Conservation (phyloP, 257 asterid genomes). For the Solanum stenotomum region DNA sequence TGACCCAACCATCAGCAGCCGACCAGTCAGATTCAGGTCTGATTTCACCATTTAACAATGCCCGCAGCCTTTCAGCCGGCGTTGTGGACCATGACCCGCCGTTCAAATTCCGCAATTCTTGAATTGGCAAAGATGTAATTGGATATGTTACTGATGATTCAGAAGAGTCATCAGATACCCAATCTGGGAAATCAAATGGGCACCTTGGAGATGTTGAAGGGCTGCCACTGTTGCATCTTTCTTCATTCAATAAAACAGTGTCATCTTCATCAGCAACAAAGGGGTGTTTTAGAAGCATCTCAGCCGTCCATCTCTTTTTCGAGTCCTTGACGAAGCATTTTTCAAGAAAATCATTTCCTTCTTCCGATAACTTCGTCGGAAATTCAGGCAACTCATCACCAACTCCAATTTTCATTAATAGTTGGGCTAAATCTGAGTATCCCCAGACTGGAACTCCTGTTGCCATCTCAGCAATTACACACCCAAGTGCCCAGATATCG, state of each 20-base stretch:
- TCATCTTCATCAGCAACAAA: conserved; percentile 26
- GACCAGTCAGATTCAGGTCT: conserved; percentile 34
- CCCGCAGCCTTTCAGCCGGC: conserved; percentile 35
- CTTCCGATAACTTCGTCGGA: conserved; percentile 40
- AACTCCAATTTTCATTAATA: conserved; percentile 54
- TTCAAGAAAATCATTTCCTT: conserved; percentile 53
- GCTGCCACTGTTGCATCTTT: background rate
- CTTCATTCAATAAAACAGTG: conserved; percentile 2
- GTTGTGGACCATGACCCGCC: conserved; percentile 13
- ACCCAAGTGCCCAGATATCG: conserved; percentile 84
- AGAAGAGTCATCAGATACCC: conserved; percentile 24
- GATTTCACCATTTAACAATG: conserved; percentile 17
- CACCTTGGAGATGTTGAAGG: conserved; percentile 50
- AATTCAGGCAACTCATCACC: conserved; percentile 58
- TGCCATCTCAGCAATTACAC: conserved; percentile 64
- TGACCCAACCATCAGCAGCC: conserved; percentile 54
- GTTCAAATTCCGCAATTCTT: conserved; percentile 1
- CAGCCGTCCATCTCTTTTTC: conserved; percentile 75
- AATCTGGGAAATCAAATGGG: conserved; percentile 64
- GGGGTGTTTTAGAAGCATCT: conserved; percentile 77
- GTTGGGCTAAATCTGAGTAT: conserved; percentile 35
- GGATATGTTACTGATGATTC: conserved; percentile 22
- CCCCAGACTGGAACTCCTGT: conserved; percentile 57
- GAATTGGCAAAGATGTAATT: conserved; percentile 25
- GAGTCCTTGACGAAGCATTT: conserved; percentile 62